Evolutionary conservation across 1,284 basidiomycete species (phyloP), one percentile per base, ranked within the genome.

Genomic region (Acaromyces ingoldii): DNA sequence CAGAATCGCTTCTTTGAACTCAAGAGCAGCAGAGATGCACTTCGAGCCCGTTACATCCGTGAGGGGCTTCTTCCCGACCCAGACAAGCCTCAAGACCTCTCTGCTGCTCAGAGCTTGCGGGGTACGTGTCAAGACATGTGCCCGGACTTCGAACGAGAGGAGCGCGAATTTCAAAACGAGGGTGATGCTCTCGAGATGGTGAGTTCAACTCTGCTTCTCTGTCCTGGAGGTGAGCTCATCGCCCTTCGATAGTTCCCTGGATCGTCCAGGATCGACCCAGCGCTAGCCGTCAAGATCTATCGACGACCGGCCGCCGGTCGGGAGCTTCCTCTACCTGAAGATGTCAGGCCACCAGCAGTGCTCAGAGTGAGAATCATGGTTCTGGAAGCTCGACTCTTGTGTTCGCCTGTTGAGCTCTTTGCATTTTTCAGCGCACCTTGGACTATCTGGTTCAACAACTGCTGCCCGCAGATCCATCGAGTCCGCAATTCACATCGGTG

Each of bases 71-170:
- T 95, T 81, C 88, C 89, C 53, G 88, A 91, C 63, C 90, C 89
- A 0, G 74, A 80, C 26, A 83, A 85, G 26, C 83, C 87, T 3
- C 88, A 86, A 60, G 81, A 86, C 22, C 81, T 96, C 6, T 86
- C 87, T 57, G 86, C 91, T 57, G 91, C 93, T 2, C 88, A 91
- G 50, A 87, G 86, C 28, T 85, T 97, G 67, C 82, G 88, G 11
- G 93, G 93, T 17, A 92, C 89, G 1, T 97, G 93, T 71, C 78
- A 81, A 77, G 86, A 88, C 59, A 96, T 97, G 91, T 97, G 93
- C 75, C 89, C 91, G 4, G 85, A 87, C 46, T 93, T 89, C 67
- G 93, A 98, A 77, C 81, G 87, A 19, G 91, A 93, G 74, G 83
- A 91, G 65, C 82, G 93, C 40, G 90, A 97, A 75, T 83, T 85